Evolutionary conservation across 257 asterid species (phyloP).

Genomic region (Solanum pennellii): DNA sequence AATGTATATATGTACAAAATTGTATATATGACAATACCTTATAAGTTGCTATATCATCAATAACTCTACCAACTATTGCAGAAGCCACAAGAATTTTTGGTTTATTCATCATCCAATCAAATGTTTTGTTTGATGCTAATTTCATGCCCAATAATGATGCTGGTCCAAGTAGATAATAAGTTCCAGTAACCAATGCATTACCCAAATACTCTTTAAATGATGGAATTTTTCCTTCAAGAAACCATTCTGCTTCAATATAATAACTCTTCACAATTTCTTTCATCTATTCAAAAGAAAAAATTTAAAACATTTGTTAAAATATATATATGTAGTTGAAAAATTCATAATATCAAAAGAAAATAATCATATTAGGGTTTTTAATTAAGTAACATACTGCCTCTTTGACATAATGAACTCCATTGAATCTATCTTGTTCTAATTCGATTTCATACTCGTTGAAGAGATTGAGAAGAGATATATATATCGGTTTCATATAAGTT

Average conservation of each 20-base stretch:
- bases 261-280: neutral
- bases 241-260: conserved; percentile 39
- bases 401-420: neutral
- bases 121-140: neutral
- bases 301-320: neutral
- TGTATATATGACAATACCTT: conserved; percentile 6
- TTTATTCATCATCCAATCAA: neutral
- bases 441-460: neutral
- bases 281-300: neutral
- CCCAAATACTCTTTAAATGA: conserved; percentile 29
- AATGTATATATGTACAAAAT: neutral
- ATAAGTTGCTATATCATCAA: conserved; percentile 29
- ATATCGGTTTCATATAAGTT: neutral
- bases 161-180: conserved; percentile 21
- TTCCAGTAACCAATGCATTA: conserved; percentile 26
- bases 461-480: neutral
- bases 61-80: conserved; percentile 9
- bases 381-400: neutral
- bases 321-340: neutral
- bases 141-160: conserved; percentile 28
- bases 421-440: neutral
- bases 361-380: neutral
- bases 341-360: neutral
- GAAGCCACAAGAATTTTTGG: conserved; percentile 2
- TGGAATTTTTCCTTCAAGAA: conserved; percentile 29